A percentile compares a stretch with the other conserved stretches of the same genome.
Evolutionary conservation across 441 rosid species (phyloP).

Genomic region (Dalechampia spathulata): DNA sequence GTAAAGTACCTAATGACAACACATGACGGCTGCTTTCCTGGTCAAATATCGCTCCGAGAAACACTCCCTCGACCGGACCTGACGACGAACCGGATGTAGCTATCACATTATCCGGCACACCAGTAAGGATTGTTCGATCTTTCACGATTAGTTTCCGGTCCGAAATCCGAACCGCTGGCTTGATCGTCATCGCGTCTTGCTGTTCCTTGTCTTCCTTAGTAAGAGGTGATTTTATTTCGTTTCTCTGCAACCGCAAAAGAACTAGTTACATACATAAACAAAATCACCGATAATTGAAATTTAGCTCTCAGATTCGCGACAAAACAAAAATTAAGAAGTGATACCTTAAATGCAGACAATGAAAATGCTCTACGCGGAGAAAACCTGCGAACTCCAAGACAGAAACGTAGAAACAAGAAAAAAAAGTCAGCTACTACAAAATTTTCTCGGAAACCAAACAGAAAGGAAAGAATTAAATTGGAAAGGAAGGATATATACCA

Average conservation of each 20-base stretch:
- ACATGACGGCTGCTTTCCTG: constrained; percentile 57
- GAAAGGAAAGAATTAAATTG: neutral
- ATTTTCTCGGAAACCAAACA: constrained; percentile 2
- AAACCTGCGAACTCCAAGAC: constrained; percentile 33
- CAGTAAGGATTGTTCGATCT: constrained; percentile 49
- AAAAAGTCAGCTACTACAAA: neutral
- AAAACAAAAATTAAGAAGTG: neutral
- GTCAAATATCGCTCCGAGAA: constrained; percentile 62
- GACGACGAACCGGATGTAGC: constrained; percentile 71
- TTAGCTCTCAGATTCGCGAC: too few relatives aligned
- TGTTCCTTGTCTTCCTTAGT: constrained; percentile 19
- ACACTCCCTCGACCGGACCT: constrained; percentile 77
- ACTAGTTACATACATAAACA: too few relatives aligned
- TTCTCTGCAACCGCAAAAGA: constrained; percentile 24
- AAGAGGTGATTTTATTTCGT: constrained; percentile 14
- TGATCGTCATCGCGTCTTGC: constrained; percentile 56
- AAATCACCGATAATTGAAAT: too few relatives aligned
- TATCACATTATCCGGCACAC: constrained; percentile 69
- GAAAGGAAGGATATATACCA: constrained; percentile 14
- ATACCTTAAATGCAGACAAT: constrained; percentile 43
- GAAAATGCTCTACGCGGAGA: constrained; percentile 25
- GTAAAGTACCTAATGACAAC: constrained; percentile 48
- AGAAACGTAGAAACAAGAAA: constrained; percentile 25
- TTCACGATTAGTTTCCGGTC: constrained; percentile 59
- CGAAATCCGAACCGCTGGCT: constrained; percentile 62